Conservation (phyloP, 2,329 filamentous ascomycete genomes). For the Ophiognomonia clavigignenti-juglandacearum region DNA sequence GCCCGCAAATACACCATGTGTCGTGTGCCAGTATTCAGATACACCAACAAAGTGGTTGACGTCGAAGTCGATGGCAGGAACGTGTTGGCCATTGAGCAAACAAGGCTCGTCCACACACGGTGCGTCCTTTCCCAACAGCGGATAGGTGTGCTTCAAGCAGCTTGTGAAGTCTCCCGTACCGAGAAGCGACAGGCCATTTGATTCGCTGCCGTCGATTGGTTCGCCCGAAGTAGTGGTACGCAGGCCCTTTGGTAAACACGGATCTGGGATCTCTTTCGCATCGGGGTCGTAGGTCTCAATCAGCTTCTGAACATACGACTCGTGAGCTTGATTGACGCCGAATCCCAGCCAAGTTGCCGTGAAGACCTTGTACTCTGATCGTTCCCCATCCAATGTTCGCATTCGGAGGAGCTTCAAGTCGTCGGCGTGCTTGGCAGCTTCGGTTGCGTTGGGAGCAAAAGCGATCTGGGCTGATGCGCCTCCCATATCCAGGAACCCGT, state of each 20-base stretch:
- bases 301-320: conserved; percentile 77
- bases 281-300: conserved; percentile 57
- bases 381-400: conserved; percentile 72
- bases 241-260: conserved; percentile 79
- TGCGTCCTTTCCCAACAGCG: conserved; percentile 83
- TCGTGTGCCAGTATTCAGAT: conserved; percentile 98
- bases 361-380: conserved; percentile 83
- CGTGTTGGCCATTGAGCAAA: conserved; percentile 84
- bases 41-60: conserved; percentile 98
- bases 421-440: conserved; percentile 82
- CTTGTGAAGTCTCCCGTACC: conserved; percentile 86
- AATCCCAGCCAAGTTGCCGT: conserved; percentile 96
- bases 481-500: conserved; percentile 97
- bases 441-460: conserved; percentile 89
- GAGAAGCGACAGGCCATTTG: conserved; percentile 50
- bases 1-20: conserved; percentile 79
- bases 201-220: conserved; percentile 31
- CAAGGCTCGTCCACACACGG: conserved; percentile 81
- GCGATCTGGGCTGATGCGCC: conserved; percentile 97
- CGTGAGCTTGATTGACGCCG: conserved; percentile 88
- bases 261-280: conserved; percentile 72
- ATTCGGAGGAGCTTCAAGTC: conserved; percentile 84
- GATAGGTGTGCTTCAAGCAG: conserved; percentile 76
- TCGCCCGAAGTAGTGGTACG: conserved; percentile 69
- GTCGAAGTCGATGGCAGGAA: conserved; percentile 92